Conservation (phyloP, 2,329 filamentous ascomycete genomes). For the Cordyceps pruinosa region DNA sequence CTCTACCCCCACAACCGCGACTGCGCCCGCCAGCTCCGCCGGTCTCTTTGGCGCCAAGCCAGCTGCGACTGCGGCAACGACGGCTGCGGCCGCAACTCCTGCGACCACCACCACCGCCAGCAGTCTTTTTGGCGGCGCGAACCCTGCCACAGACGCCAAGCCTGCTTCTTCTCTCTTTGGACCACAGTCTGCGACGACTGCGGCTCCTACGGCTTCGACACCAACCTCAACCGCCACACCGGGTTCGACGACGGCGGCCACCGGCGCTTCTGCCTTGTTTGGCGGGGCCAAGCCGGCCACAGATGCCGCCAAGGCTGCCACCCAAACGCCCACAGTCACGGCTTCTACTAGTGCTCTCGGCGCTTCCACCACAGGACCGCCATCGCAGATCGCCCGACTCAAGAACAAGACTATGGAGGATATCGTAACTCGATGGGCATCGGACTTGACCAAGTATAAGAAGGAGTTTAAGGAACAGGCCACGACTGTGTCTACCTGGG, state of each 20-base stretch:
- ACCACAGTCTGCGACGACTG: slow-evolving; percentile 25
- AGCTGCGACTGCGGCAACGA: slow-evolving; percentile 12
- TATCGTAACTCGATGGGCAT: slow-evolving; percentile 94
- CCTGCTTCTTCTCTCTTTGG: slow-evolving; percentile 30
- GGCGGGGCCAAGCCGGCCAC: slow-evolving; percentile 25
- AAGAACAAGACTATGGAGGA: slow-evolving; percentile 99
- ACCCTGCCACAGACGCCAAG: too few species aligned
- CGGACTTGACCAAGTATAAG: slow-evolving; percentile 90
- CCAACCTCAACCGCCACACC: slow-evolving; percentile 23
- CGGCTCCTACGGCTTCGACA: slow-evolving; percentile 14
- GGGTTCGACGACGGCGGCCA: slow-evolving; percentile 23
- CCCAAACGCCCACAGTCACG: slow-evolving; percentile 19
- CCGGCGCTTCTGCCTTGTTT: slow-evolving; percentile 27
- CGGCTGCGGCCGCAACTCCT: slow-evolving; percentile 23
- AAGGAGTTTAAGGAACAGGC: slow-evolving; percentile 94
- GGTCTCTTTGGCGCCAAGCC: slow-evolving; percentile 18
- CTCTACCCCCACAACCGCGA: slow-evolving; percentile 17
- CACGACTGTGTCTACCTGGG: slow-evolving; percentile 80
- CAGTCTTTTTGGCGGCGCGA: slow-evolving; percentile 35
- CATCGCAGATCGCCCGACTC: slow-evolving; percentile 78
- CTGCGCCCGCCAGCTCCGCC: slow-evolving; percentile 15
- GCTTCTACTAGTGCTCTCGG: slow-evolving; percentile 41
- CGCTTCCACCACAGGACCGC: slow-evolving; percentile 71
- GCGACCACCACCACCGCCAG: slow-evolving; percentile 11
- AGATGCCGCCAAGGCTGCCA: slow-evolving; percentile 24